Conservation (phyloP, 768 basidiomycete genomes). For the Suillus variegatus region DNA sequence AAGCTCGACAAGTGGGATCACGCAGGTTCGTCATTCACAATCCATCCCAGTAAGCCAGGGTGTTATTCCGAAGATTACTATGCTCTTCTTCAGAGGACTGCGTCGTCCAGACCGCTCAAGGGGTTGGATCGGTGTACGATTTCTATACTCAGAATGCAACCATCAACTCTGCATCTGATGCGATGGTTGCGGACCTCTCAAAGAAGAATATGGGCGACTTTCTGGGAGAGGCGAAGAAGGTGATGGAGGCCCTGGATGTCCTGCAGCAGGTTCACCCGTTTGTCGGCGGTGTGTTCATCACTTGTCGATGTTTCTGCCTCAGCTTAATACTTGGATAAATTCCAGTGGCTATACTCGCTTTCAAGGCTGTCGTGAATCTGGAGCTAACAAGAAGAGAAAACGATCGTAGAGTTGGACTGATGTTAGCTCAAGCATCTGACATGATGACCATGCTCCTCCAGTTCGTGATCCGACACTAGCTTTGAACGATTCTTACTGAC, state of each 20-base stretch:
- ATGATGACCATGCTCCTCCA: conserved; percentile 49
- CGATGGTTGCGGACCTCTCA: background rate
- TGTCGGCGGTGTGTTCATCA: conserved; percentile 22
- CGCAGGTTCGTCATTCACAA: background rate
- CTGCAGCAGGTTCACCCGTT: conserved; percentile 30
- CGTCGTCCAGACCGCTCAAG: background rate
- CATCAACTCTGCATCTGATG: conserved; percentile 4
- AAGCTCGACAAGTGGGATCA: background rate
- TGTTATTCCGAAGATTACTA: background rate
- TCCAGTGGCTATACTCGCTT: conserved; percentile 50
- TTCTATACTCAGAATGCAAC: conserved; percentile 8
- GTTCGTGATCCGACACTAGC: conserved; percentile 25
- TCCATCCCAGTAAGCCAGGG: background rate
- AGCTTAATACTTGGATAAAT: background rate
- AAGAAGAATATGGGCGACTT: conserved; percentile 17
- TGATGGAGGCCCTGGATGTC: conserved; percentile 27
- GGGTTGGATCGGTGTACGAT: background rate
- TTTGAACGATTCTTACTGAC: background rate
- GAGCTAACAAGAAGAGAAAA: conserved; percentile 52
- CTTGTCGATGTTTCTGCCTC: background rate
- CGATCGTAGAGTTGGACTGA: conserved; percentile 46
- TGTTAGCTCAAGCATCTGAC: conserved; percentile 52
- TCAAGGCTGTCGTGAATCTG: conserved; percentile 48
- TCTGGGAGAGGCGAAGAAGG: conserved; percentile 22
- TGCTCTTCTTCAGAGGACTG: background rate